Evolutionary conservation across 2,329 filamentous ascomycete genomes (phyloP).

Genomic region (Paracorniculantispora psalliotae): DNA sequence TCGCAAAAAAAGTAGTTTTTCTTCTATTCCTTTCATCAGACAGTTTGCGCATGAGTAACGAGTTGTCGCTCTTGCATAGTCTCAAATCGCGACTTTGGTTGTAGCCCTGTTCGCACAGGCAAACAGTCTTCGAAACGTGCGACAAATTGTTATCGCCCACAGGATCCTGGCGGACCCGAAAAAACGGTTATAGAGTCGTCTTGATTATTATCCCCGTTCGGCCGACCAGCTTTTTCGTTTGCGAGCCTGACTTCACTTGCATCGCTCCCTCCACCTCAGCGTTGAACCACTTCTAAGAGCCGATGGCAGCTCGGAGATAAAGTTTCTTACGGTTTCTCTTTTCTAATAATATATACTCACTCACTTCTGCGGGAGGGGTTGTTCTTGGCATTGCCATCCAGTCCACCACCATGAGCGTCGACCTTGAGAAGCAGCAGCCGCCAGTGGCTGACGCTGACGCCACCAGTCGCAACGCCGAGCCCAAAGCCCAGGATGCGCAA

Average conservation of each 20-base stretch:
- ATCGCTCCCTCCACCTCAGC: background rate
- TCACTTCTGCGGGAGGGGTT: background rate
- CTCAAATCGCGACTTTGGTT: too few relatives aligned
- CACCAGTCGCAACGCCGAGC: background rate
- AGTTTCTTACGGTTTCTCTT: background rate
- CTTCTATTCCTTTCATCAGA: too few relatives aligned
- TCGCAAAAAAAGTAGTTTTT: too few relatives aligned
- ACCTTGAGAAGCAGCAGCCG: slow-evolving; percentile 9
- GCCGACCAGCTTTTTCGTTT: background rate
- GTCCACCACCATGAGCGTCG: background rate
- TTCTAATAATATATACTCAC: background rate
- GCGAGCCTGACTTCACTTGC: background rate
- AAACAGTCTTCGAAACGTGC: too few relatives aligned
- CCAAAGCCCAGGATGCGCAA: background rate
- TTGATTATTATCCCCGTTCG: background rate
- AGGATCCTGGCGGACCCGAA: background rate
- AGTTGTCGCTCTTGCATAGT: too few relatives aligned
- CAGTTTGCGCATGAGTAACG: too few relatives aligned
- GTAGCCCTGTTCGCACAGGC: background rate
- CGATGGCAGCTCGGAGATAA: background rate
- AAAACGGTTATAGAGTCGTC: background rate
- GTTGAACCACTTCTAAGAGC: background rate
- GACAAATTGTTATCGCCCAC: too few relatives aligned
- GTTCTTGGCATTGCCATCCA: background rate
- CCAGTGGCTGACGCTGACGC: background rate